These are phyloP conservation scores for Malus hybrid DNA, from an alignment of 331 rosid species.

Conservation along the genomic window DNA sequence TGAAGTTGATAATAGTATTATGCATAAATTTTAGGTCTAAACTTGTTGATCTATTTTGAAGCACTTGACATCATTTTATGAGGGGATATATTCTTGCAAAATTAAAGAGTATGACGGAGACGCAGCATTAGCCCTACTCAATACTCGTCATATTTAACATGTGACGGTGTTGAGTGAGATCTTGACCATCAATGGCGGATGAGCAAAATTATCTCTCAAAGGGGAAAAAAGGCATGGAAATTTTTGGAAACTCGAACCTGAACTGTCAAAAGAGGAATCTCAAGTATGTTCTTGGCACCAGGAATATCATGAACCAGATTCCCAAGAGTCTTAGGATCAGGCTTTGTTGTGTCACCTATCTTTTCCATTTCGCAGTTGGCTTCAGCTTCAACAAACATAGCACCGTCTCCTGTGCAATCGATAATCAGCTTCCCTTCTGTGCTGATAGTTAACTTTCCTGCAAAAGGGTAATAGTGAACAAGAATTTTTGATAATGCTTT, in stretches of 20 bases:
- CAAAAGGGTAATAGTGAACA: slow-evolving; percentile 72
- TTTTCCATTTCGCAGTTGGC: slow-evolving; percentile 47
- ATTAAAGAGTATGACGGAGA: not conserved
- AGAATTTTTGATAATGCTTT: slow-evolving; percentile 60
- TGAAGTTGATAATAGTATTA: too few relatives aligned
- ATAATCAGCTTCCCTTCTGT: slow-evolving; percentile 72
- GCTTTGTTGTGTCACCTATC: slow-evolving; percentile 57
- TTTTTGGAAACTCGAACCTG: slow-evolving; percentile 43
- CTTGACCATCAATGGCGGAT: not conserved
- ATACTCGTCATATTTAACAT: not conserved
- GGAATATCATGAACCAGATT: slow-evolving; percentile 65
- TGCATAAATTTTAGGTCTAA: not conserved
- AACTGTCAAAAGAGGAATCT: slow-evolving; percentile 69
- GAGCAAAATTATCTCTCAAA: not conserved
- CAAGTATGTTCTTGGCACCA: slow-evolving; percentile 51
- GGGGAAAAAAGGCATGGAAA: not conserved
- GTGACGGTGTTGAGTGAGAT: not conserved
- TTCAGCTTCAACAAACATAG: slow-evolving; percentile 79
- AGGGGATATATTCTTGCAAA: not conserved
- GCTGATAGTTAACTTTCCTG: slow-evolving; percentile 53
- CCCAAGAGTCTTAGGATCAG: slow-evolving; percentile 53
- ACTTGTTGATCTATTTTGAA: not conserved
- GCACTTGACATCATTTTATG: not conserved
- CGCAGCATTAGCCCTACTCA: not conserved
- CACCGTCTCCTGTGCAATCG: slow-evolving; percentile 70